A percentile compares a stretch with the other conserved stretches of the same genome.
Conservation (phyloP, 192 early-diverging fungal species). For the Polychytrium aggregatum region DNA sequence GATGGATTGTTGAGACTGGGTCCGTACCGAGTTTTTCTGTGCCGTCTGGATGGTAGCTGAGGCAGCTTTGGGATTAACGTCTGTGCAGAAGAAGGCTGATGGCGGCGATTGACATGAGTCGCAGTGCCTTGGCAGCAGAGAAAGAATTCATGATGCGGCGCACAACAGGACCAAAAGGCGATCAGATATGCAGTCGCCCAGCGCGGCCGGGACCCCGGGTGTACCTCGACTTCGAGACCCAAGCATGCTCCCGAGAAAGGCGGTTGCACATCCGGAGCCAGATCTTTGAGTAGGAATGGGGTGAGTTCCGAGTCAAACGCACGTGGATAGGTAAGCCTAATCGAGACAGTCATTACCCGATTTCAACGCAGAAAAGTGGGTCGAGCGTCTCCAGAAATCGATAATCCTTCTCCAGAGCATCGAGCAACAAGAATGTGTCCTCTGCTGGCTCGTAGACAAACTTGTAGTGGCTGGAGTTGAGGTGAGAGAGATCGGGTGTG, state of each 20-base stretch:
- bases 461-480: slow-evolving; percentile 40
- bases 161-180: background rate
- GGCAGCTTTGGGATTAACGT: slow-evolving; percentile 70
- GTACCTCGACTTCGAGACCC: slow-evolving; percentile 5
- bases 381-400: slow-evolving; percentile 31
- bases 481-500: slow-evolving; percentile 67
- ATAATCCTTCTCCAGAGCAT: slow-evolving; percentile 75
- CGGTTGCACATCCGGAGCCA: slow-evolving; percentile 73
- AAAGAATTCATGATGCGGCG: background rate
- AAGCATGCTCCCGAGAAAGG: slow-evolving; percentile 59
- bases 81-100: slow-evolving; percentile 57
- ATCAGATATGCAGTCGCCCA: background rate
- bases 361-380: slow-evolving; percentile 70
- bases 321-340: too few species aligned
- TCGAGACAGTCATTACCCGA: slow-evolving; percentile 60
- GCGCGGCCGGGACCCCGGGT: too few species aligned
- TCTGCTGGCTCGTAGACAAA: slow-evolving; percentile 87
- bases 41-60: slow-evolving; percentile 57
- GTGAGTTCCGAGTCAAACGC: too few species aligned
- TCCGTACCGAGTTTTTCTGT: slow-evolving; percentile 26
- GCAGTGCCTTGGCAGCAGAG: background rate
- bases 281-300: slow-evolving; percentile 36
- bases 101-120: too few species aligned
- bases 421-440: slow-evolving; percentile 88
- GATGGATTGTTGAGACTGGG: too few species aligned